Evolutionary conservation across 208 protist species (phyloP).

Genomic region (Crithidia expoeki): DNA sequence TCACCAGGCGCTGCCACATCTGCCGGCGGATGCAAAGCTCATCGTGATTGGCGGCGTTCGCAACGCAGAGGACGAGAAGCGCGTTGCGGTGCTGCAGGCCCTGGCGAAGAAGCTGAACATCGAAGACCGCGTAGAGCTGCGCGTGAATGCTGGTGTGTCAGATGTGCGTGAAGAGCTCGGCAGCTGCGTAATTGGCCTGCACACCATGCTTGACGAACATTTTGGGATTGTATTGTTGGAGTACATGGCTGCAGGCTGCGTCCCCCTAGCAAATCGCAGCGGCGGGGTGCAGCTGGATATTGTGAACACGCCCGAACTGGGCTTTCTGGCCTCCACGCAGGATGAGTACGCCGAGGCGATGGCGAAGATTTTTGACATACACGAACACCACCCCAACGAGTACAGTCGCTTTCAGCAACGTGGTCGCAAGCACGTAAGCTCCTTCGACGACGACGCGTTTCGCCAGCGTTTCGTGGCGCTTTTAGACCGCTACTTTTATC

Average conservation of each 20-base stretch:
- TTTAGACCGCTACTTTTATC: conserved; percentile 31
- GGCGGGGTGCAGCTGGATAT: conserved; percentile 97
- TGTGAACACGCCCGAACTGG: conserved; percentile 55
- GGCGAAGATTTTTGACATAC: conserved; percentile 50
- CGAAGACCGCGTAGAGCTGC: conserved; percentile 55
- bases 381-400: conserved; percentile 22
- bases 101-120: conserved; percentile 61
- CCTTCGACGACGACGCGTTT: conserved; percentile 43
- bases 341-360: conserved; percentile 89
- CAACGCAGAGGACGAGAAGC: conserved; percentile 72
- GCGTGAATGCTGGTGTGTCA: conserved; percentile 62
- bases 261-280: conserved; percentile 94
- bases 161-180: conserved; percentile 53
- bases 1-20: conserved; percentile 32
- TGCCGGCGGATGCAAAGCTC: conserved; percentile 54
- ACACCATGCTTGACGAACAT: conserved; percentile 99
- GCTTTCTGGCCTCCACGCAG: conserved; percentile 87
- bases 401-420: conserved; percentile 47
- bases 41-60: conserved; percentile 91
- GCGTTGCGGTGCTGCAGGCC: conserved; percentile 58
- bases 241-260: conserved; percentile 93
- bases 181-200: conserved; percentile 90
- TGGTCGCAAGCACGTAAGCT: conserved; percentile 34
- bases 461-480: conserved; percentile 29
- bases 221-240: conserved; percentile 99